A percentile compares a stretch with the other conserved stretches of the same genome.
Conservation (phyloP, 768 basidiomycete genomes). For the Amanita subjunquillea region DNA sequence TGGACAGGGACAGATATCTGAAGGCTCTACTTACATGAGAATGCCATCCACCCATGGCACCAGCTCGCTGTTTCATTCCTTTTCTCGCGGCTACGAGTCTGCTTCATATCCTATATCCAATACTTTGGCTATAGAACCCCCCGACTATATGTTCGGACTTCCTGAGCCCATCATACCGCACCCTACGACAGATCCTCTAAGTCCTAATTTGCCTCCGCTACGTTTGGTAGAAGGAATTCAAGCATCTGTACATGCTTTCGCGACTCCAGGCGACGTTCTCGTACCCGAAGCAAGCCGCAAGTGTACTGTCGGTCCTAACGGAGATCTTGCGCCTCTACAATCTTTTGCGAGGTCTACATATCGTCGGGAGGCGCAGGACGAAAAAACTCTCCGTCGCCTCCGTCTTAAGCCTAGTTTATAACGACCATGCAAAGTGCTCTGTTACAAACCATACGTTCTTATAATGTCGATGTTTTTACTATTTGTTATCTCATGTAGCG, state of each 20-base stretch:
- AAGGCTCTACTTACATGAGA: not conserved
- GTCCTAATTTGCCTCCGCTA: constrained; percentile 1
- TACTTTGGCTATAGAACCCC: not conserved
- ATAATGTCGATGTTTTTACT: not conserved
- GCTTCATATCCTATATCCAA: not conserved
- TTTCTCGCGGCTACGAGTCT: not conserved
- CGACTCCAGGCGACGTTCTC: not conserved
- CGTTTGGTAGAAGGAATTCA: constrained; percentile 4
- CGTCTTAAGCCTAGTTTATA: not conserved
- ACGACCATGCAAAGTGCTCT: not conserved
- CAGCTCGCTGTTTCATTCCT: not conserved
- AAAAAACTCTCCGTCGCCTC: constrained; percentile 5
- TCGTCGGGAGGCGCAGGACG: constrained; percentile 5
- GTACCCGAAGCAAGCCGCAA: constrained; percentile 2
- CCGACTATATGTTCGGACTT: not conserved
- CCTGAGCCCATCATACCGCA: not conserved
- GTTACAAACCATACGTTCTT: not conserved
- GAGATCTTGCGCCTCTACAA: constrained; percentile 4
- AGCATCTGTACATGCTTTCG: constrained; percentile 1
- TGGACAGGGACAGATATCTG: not conserved
- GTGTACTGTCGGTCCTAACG: constrained; percentile 1
- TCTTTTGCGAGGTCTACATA: constrained; percentile 6
- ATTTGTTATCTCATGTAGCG: not conserved
- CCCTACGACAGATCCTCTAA: not conserved
- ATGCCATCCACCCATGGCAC: not conserved